Base-by-base conservation (phyloP, 1,284 basidiomycete genomes). In the Phaffia rhodozyma region DNA sequence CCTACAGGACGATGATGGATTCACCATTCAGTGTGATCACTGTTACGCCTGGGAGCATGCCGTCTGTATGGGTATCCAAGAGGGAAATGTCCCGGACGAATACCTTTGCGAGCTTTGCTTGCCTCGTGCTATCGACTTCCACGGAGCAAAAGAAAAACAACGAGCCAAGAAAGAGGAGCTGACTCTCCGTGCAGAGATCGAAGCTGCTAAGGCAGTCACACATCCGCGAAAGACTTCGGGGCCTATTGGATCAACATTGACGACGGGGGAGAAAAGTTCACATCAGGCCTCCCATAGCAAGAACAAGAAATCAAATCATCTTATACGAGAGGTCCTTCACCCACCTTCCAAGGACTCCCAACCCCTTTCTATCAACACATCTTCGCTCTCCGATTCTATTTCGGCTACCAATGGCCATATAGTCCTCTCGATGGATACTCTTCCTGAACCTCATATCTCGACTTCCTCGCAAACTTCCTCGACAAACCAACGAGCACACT, bases 31-130 rank as follows among this genome's bases (percentile, higher is more conserved):
- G 30, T 97, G 92, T 75, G 93, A 96, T 74, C 77, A 80, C 60
- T 97, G 93, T 74, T 82, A 82, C 29, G 82, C 88, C 23, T 96
- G 92, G 91, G 89, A 89, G 71, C 92, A 97, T 75, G 87, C 84
- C 7, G 85, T 86, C 5, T 96, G 92, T 75, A 90, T 93, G 70
- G 83, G 82, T 43, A 76, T 78, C 25, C 78, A 83, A 57, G 82
- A 80, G 51, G 76, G 78, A 43, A 79, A 80, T 43, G 85, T 91
- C 0, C 90, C 91, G 0, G 88, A 93, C 27, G 55, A 50, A 9
- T 77, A 73, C 61, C 69, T 73, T 38, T 77, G 76, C 67, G 74
- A 77, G 61, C 61, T 76, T 38, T 77, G 75, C 61, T 59, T 68
- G 5, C 72, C 73, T 23, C 68, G 75, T 55, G 68, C 69, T 11